phyloP scores from a whole-genome alignment of 768 basidiomycete species.

The Pleurotus ostreatus region DNA sequence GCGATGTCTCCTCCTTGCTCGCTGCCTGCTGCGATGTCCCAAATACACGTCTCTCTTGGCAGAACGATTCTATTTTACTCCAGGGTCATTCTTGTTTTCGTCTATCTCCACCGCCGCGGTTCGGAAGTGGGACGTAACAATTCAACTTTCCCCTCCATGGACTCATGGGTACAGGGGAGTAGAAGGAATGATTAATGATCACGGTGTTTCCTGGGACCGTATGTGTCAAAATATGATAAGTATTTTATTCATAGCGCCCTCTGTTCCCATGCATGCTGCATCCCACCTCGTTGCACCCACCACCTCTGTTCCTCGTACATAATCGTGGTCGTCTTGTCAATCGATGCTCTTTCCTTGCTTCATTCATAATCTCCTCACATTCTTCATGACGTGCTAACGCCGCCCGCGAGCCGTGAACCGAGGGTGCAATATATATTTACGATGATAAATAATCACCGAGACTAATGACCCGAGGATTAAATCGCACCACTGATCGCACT shows the following conservation, averaged over 20 bases:
- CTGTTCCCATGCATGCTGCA: background rate
- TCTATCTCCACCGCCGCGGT: constrained; percentile 33
- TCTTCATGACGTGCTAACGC: constrained; percentile 8
- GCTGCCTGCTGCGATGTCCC: background rate
- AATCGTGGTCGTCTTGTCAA: background rate
- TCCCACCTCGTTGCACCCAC: constrained; percentile 18
- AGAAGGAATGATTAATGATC: constrained; percentile 20
- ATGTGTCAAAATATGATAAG: constrained; percentile 25
- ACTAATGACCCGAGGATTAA: constrained; percentile 5
- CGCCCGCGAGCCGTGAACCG: background rate
- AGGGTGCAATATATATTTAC: background rate
- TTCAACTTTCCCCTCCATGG: constrained; percentile 28
- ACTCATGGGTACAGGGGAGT: constrained; percentile 18
- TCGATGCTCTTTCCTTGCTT: background rate
- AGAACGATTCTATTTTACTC: background rate
- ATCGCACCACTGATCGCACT: background rate
- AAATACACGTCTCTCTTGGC: background rate
- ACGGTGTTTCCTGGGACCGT: constrained; percentile 24
- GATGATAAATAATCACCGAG: constrained; percentile 9
- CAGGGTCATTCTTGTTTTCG: constrained; percentile 1
- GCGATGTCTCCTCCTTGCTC: background rate
- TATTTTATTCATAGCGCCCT: background rate
- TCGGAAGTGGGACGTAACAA: constrained; percentile 23
- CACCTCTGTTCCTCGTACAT: background rate
- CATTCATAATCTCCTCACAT: background rate